Percentiles rank a stretch among this genome's conserved stretches.
phyloP scores from a whole-genome alignment of 345 rosid genomes.

The Anacardium occidentale region DNA sequence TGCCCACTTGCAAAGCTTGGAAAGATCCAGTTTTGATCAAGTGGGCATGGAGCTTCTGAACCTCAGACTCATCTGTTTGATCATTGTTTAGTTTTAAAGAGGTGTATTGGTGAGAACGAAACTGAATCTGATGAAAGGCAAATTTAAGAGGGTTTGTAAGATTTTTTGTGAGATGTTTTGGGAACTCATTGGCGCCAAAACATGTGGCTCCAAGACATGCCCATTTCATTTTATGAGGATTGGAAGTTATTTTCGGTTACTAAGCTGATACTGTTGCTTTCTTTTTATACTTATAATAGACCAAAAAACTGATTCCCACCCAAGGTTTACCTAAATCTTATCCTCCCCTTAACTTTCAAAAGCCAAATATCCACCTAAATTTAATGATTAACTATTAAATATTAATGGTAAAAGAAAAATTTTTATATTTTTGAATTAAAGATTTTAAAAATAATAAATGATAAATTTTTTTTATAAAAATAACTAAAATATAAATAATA shows the following conservation, averaged over 20 bases:
- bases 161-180: not conserved
- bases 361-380: too few relatives aligned
- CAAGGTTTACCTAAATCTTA: too few relatives aligned
- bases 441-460: too few relatives aligned
- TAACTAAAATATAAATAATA: too few relatives aligned
- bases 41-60: slow-evolving; percentile 27
- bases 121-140: not conserved
- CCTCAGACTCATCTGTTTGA: not conserved
- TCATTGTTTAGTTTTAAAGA: not conserved
- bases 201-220: not conserved
- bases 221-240: not conserved
- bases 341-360: too few relatives aligned
- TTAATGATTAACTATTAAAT: too few relatives aligned
- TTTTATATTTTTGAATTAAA: too few relatives aligned
- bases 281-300: too few relatives aligned
- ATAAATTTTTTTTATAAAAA: too few relatives aligned
- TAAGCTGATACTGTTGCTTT: too few relatives aligned
- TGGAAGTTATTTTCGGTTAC: not conserved
- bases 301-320: too few relatives aligned
- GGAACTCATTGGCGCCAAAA: not conserved
- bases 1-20: slow-evolving; percentile 13
- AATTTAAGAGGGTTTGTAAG: not conserved
- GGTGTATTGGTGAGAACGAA: not conserved
- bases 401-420: too few relatives aligned
- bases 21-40: slow-evolving; percentile 33